Conservation (phyloP, 176 grass and related monocot genomes). For the Alloteropsis semialata region DNA sequence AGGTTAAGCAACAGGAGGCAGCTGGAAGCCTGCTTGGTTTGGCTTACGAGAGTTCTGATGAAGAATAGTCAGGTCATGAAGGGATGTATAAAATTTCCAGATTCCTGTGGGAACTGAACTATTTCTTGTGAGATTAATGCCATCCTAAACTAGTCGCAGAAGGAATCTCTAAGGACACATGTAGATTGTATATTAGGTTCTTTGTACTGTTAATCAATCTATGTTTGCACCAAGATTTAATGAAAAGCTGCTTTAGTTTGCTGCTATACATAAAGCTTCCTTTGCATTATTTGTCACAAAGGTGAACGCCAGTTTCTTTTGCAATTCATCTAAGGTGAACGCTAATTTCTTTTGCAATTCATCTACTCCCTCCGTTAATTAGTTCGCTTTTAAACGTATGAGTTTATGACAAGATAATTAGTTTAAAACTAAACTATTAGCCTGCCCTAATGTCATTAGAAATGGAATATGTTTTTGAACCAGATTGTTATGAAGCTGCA, state of each 20-base stretch:
- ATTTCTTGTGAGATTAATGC: neutral
- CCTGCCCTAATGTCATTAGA: too few species aligned
- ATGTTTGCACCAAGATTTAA: constrained; percentile 7
- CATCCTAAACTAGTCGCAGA: neutral
- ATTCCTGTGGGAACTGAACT: neutral
- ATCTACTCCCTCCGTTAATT: too few species aligned
- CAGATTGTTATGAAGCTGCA: too few species aligned
- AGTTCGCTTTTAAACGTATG: too few species aligned
- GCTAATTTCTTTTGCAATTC: too few species aligned
- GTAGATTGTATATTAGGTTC: constrained; percentile 42
- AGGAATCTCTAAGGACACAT: neutral
- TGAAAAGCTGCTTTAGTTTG: neutral
- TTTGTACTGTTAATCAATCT: constrained; percentile 11
- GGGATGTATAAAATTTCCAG: neutral
- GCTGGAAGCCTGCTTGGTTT: constrained; percentile 73
- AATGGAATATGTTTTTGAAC: too few species aligned
- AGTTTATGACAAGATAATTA: too few species aligned
- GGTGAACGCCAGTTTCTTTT: neutral
- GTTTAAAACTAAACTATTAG: too few species aligned
- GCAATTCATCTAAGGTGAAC: too few species aligned
- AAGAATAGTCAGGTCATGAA: constrained; percentile 41
- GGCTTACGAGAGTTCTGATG: constrained; percentile 76
- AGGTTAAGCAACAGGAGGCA: constrained; percentile 27
- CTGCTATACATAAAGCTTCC: neutral
- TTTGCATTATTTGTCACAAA: neutral